Conservation (phyloP, 2,329 filamentous ascomycete genomes). For the Calonectria montana region DNA sequence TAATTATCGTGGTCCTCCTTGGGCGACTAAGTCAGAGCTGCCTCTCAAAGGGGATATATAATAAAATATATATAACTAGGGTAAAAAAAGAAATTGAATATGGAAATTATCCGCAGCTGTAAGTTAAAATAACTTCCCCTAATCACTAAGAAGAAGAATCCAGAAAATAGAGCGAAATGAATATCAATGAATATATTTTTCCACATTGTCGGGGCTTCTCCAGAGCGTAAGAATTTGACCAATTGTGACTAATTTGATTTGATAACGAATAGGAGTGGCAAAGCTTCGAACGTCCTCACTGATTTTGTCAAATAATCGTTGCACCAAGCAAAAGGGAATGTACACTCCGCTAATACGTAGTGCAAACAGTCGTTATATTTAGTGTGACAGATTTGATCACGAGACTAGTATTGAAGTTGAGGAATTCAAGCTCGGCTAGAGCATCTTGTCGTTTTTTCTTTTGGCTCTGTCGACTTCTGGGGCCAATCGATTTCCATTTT, state of each 20-base stretch:
- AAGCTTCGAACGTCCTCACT: neutral
- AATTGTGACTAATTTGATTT: neutral
- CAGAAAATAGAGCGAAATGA: neutral
- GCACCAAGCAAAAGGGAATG: too few species aligned
- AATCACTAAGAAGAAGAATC: neutral
- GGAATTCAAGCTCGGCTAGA: neutral
- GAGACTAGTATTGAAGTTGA: neutral
- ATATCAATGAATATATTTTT: neutral
- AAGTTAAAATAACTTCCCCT: neutral
- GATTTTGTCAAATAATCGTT: too few species aligned
- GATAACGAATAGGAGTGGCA: neutral
- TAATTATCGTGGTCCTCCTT: too few species aligned
- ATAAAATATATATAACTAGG: too few species aligned
- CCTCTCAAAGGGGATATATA: too few species aligned
- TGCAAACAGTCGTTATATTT: too few species aligned
- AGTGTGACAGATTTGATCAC: too few species aligned
- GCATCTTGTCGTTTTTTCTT: neutral
- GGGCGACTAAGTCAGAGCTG: too few species aligned
- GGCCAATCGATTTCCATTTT: neutral
- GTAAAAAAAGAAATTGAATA: neutral
- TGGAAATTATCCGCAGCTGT: neutral
- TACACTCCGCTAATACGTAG: too few species aligned
- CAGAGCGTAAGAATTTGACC: neutral
- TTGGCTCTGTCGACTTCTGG: neutral
- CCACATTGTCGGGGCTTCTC: neutral